Evolutionary conservation across 2,329 filamentous ascomycete species (phyloP), one percentile per base, ranked within the genome.

Genomic region (Neofusicoccum umdonicola): DNA sequence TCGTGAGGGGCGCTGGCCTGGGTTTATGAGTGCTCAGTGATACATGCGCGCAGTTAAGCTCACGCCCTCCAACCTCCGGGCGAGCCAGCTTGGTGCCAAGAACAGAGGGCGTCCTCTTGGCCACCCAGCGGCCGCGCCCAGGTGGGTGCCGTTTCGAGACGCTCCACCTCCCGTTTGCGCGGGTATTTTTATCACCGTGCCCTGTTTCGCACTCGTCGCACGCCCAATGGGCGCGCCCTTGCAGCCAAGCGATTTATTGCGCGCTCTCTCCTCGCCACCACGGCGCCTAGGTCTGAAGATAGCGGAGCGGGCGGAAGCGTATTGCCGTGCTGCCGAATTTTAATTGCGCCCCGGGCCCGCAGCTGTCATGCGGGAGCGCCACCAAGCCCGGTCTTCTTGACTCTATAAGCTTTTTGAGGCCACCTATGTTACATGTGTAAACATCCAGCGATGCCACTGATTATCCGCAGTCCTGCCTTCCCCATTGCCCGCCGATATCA

Each of bases 391-490:
- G 22, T 27, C 39, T 35, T 58, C 27, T 58, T 44, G 22, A 58
- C 42, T 60, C 56, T 60, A 60, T 60, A 47, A 60, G 41, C 56
- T 60, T 60, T 51, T 60, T 47, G 56, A 60, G 56, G 56, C 56
- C 56, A 60, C 56, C 56, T 60, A 60, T 60, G 56, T 60, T 60
- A 60, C 56, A 60, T 60, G 56, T 60, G 35, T 27, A 60, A 45
- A 48, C 42, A 60, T 31, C 27, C 27, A 31, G 27, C 27, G 27
- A 31, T 45, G 17, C 41, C 56, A n/a, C 22, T 13, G 56, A 60
- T 60, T 60, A 60, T 60, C 56, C 56, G 56, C 42, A 44, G 22
- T 60, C 17, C 56, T 15, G n/a, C 11, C 50, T 7, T 44, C 19
- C 15, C 17, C 35, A 31, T 34, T 45, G 27, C 41, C 37, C 37